phyloP scores from a whole-genome alignment of 352 stramenopile genomes.

The Phytophthora pinifolia region DNA sequence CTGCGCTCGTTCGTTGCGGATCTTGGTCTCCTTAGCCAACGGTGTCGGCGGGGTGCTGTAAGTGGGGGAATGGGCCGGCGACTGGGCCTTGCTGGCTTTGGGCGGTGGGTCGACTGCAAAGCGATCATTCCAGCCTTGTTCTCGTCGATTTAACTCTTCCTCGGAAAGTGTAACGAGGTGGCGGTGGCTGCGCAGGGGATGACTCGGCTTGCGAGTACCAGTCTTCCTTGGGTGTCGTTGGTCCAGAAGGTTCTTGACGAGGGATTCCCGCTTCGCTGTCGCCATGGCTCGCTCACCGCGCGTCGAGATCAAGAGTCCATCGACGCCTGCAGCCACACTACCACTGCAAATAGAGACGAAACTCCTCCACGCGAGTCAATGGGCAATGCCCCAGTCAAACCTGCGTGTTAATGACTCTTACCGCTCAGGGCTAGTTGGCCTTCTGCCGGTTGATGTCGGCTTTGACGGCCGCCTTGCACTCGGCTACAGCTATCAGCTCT shows the following conservation, averaged over 20 bases:
- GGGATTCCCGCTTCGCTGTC: slow-evolving; percentile 42
- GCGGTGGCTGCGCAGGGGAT: slow-evolving; percentile 32
- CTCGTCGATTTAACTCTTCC: slow-evolving; percentile 56
- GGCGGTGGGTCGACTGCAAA: slow-evolving; percentile 58
- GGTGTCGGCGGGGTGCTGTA: slow-evolving; percentile 24
- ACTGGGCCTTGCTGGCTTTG: slow-evolving; percentile 47
- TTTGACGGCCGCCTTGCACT: slow-evolving; percentile 65
- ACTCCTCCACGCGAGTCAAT: slow-evolving; percentile 4
- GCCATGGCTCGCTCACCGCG: slow-evolving; percentile 24
- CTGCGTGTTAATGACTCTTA: slow-evolving; percentile 15
- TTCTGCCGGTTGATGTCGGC: slow-evolving; percentile 52
- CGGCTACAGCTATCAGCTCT: slow-evolving; percentile 50
- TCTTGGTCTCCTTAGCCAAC: slow-evolving; percentile 48
- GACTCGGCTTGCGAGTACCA: slow-evolving; percentile 14
- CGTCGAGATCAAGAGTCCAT: slow-evolving; percentile 7
- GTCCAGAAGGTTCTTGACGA: slow-evolving; percentile 52
- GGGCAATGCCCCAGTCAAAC: neutral
- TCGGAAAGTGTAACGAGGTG: slow-evolving; percentile 46
- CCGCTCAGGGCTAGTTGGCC: slow-evolving; percentile 14
- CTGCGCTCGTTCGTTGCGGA: slow-evolving; percentile 53
- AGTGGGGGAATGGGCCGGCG: slow-evolving; percentile 25
- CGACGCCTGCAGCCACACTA: no score
- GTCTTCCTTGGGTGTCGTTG: slow-evolving; percentile 26
- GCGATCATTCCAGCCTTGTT: slow-evolving; percentile 76
- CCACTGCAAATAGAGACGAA: slow-evolving; percentile 23